Conservation (phyloP, 2,329 filamentous ascomycete genomes). For the Botrytis deweyae region DNA sequence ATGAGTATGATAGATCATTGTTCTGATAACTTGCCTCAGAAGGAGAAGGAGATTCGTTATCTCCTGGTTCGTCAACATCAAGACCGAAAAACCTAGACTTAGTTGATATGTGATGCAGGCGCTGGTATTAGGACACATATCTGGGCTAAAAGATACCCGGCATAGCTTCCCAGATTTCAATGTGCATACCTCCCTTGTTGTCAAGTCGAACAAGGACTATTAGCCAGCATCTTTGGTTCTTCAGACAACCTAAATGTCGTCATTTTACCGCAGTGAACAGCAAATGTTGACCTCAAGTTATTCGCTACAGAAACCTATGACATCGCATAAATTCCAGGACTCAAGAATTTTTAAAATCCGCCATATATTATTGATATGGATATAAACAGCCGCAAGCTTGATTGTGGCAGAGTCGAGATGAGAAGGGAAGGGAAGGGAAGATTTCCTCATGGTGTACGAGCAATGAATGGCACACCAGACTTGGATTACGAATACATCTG, state of each 20-base stretch:
- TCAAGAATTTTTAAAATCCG: not conserved
- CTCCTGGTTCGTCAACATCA: not conserved
- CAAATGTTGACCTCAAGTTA: not conserved
- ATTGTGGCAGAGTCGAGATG: not conserved
- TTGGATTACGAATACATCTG: not conserved
- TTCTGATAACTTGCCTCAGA: not conserved
- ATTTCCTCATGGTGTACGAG: no score
- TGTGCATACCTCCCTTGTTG: accelerated
- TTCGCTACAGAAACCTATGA: not conserved
- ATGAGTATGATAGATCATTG: not conserved
- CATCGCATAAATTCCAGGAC: not conserved
- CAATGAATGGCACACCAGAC: not conserved
- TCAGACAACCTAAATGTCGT: not conserved
- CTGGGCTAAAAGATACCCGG: not conserved
- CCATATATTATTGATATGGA: no score
- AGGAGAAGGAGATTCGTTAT: not conserved
- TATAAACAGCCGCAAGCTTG: not conserved
- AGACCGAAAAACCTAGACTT: not conserved
- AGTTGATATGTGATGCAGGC: not conserved
- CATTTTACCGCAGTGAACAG: not conserved
- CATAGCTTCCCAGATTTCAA: not conserved
- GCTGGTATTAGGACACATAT: not conserved
- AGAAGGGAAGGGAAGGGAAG: no score
- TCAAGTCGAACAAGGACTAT: not conserved
- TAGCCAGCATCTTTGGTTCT: no score